Base-by-base conservation (phyloP, 2,329 filamentous ascomycete species). In the Phyllosticta ampelicida region DNA sequence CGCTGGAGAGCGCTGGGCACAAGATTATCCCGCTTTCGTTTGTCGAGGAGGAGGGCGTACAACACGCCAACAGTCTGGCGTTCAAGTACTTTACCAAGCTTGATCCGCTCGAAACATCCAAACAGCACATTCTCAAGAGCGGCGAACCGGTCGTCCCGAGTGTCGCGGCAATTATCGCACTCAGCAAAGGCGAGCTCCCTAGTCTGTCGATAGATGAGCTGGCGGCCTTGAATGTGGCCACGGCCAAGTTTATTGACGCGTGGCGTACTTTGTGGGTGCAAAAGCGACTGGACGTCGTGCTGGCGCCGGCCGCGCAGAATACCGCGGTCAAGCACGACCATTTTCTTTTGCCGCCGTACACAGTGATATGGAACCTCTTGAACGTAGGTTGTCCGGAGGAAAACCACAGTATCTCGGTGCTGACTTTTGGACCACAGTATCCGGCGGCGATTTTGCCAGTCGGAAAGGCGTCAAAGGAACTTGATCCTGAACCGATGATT, bases 391-490 rank as follows among this genome's bases (percentile, higher is more conserved):
- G 1, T 2, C 5, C 6, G 2, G 4, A 23, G 11, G 11, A 13
- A 20, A 4, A 10, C n/a, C 9, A 26, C 23, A 2, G 8, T 1
- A 51, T 20, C 18, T 13, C 11, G 16, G 19, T n/a, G n/a, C 51
- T 58, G 51, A 58, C 26, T 9, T 4, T 2, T 9, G 9, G 16
- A 19, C 23, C 6, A 9, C 21, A 58, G 77, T 81, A 78, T 63
- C 79, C 79, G 4, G 74, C 77, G 2, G 78, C 75, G 9, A 73
- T 79, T 2, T 70, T 82, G 54, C 77, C 76, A 0, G 77, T 71
- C 59, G 69, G 73, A 2, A 73, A 68, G 19, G 75, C 75, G 1
- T 70, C 74, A 0, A 75, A 74, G 56, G 65, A 69, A 5, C 60
- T 72, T 18, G 79, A 80, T 18, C 36, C 56, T 60, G 65, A 60